Evolutionary conservation across 176 grass and related monocot species (phyloP).

Genomic region (Chloris gayana): DNA sequence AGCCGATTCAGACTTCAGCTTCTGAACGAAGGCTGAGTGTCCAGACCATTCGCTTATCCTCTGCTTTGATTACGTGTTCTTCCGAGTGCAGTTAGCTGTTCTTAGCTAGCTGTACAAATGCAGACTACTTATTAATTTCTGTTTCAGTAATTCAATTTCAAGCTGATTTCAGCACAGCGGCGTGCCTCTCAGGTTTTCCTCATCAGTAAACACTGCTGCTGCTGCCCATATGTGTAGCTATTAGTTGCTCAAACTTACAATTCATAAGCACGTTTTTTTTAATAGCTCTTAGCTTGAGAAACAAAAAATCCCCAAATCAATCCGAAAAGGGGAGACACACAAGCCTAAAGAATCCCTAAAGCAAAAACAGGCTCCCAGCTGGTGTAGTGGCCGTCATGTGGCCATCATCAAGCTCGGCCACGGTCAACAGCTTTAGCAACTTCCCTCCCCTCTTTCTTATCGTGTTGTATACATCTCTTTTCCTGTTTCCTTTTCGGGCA

Average conservation of each 20-base stretch:
- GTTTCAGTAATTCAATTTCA: conserved; percentile 11
- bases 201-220: no score
- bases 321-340: conserved; percentile 34
- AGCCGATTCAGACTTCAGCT: conserved; percentile 11
- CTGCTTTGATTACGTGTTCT: background rate
- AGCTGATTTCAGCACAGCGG: background rate
- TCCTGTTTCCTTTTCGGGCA: conserved; percentile 39
- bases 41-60: background rate
- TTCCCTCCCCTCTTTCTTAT: background rate
- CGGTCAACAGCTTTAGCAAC: conserved; percentile 48
- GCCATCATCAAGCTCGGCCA: conserved; percentile 36
- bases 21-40: background rate
- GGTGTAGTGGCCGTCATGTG: conserved; percentile 63
- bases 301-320: conserved; percentile 7
- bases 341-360: conserved; percentile 35
- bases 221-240: background rate
- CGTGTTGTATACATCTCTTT: conserved; percentile 18
- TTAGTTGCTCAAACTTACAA: background rate
- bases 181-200: background rate
- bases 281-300: background rate
- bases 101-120: background rate
- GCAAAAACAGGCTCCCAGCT: conserved; percentile 25
- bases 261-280: background rate
- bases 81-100: background rate
- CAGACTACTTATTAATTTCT: background rate